Conservation (phyloP, 768 basidiomycete genomes). For the Favolaschia claudopus region DNA sequence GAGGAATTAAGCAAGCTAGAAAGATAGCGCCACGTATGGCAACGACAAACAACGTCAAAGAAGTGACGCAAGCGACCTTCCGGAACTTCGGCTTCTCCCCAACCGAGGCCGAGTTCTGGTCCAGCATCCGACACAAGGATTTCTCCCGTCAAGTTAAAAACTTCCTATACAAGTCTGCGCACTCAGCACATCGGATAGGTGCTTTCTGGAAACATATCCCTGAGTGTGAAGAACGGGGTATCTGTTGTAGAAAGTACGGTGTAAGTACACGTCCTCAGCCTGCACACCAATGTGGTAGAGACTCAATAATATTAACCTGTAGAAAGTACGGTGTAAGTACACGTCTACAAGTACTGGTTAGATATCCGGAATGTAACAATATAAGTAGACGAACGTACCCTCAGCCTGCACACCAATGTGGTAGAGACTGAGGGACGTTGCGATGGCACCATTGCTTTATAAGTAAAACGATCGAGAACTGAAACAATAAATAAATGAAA, state of each 20-base stretch:
- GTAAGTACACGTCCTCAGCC: background rate
- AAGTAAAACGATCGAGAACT: background rate
- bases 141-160: background rate
- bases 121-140: background rate
- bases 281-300: constrained; percentile 1
- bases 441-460: background rate
- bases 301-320: constrained; percentile 9
- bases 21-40: background rate
- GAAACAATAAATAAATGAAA: constrained; percentile 1
- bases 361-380: background rate
- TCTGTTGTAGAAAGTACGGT: background rate
- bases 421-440: constrained; percentile 7
- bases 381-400: constrained; percentile 2
- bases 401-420: constrained; percentile 4
- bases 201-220: constrained; percentile 5
- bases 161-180: background rate
- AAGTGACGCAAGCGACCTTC: background rate
- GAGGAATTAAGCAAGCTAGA: background rate
- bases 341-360: too few species aligned
- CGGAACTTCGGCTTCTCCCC: background rate
- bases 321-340: background rate
- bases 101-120: constrained; percentile 2
- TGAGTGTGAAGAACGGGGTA: background rate
- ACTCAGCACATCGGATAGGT: background rate
- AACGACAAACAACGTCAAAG: background rate